A percentile compares a stretch with the other conserved stretches of the same genome.
phyloP scores from a whole-genome alignment of 345 rosid species.

The Moricandia moricandioides region DNA sequence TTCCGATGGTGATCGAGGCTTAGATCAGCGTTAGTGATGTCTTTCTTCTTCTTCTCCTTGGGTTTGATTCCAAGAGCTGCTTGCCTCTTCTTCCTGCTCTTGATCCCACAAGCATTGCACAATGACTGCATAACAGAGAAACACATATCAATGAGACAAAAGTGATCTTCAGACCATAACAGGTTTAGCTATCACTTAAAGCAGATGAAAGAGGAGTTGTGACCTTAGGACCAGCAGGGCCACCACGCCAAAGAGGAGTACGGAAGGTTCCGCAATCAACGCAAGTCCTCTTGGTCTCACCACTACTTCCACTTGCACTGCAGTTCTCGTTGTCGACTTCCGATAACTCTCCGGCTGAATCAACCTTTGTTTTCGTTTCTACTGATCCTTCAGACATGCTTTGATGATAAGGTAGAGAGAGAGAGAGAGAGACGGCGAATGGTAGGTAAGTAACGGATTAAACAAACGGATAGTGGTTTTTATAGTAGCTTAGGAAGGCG shows the following conservation, averaged over 20 bases:
- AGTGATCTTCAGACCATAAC: not conserved
- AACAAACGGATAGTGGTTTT: conserved; percentile 20
- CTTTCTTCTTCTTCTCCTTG: conserved; percentile 43
- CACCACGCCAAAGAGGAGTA: conserved; percentile 98
- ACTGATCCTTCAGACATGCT: conserved; percentile 41
- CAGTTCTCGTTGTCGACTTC: conserved; percentile 44
- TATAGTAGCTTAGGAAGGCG: conserved; percentile 36
- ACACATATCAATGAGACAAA: not conserved
- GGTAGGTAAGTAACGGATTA: conserved; percentile 3
- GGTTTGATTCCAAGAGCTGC: conserved; percentile 51
- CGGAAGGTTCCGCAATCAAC: conserved; percentile 88
- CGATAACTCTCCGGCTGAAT: conserved; percentile 31
- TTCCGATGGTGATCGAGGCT: not conserved
- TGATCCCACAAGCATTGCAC: conserved; percentile 97
- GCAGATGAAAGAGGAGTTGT: not conserved
- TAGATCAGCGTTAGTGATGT: conserved; percentile 14
- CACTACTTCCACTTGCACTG: conserved; percentile 25
- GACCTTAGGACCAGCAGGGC: conserved; percentile 94
- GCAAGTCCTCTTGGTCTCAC: conserved; percentile 61
- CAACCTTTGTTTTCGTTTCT: conserved; percentile 28
- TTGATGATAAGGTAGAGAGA: conserved; percentile 1
- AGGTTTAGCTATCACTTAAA: no score
- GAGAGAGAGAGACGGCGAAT: conserved; percentile 18
- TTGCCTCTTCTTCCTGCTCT: conserved; percentile 90
- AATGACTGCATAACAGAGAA: conserved; percentile 53